Evolutionary conservation across 306 rosid genomes (phyloP).

Genomic region (Malus sylvestris): DNA sequence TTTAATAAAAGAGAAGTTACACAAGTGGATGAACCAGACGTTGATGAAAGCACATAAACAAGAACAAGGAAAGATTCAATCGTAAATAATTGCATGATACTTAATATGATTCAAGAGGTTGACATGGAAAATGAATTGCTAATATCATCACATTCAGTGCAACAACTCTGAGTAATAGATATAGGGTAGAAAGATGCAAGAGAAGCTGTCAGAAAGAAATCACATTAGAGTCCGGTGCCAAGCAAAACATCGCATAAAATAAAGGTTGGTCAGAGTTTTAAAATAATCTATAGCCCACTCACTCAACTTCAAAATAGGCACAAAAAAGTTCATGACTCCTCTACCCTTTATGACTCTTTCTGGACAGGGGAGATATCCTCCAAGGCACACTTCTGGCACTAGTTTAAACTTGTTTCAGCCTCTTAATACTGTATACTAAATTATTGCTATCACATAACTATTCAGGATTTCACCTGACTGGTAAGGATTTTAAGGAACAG

Average conservation of each 20-base stretch:
- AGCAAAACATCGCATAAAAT: conserved; percentile 8
- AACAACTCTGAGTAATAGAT: not conserved
- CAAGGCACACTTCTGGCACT: not conserved
- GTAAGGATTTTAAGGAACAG: not conserved
- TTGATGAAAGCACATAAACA: conserved; percentile 1
- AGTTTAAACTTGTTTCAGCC: not conserved
- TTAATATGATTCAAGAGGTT: not conserved
- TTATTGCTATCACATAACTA: not conserved
- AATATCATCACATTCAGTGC: not conserved
- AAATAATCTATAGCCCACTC: not conserved
- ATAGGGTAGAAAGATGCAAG: not conserved
- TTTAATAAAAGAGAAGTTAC: not conserved
- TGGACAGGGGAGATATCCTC: not conserved
- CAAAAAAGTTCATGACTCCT: not conserved
- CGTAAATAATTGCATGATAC: not conserved
- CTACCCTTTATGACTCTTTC: not conserved
- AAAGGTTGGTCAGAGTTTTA: not conserved
- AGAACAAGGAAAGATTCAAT: not conserved
- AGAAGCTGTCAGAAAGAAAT: not conserved
- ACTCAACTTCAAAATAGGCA: not conserved
- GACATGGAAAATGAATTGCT: not conserved
- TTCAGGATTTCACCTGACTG: not conserved
- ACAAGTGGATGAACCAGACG: not conserved
- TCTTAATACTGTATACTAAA: not conserved
- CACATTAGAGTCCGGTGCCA: not conserved